phyloP scores from a whole-genome alignment of 495 filamentous ascomycete genomes.

The Penicillium pancosmium region DNA sequence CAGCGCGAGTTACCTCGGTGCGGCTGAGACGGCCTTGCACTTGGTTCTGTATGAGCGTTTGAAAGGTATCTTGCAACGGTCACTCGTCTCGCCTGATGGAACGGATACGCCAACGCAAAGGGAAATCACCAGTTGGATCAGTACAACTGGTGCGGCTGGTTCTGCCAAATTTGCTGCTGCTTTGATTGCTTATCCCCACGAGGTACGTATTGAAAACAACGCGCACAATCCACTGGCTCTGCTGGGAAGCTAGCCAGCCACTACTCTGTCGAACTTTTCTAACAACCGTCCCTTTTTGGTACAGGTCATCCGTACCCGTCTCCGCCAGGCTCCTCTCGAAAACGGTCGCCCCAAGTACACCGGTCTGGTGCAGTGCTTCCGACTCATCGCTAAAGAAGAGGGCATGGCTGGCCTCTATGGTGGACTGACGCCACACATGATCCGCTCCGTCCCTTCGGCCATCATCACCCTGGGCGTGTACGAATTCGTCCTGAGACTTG shows the following conservation, averaged over 20 bases:
- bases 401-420: conserved; percentile 81
- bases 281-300: background rate
- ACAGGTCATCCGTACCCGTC: conserved; percentile 75
- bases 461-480: conserved; percentile 94
- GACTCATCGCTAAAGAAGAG: conserved; percentile 80
- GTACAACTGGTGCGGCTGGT: conserved; percentile 71
- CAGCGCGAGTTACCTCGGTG: conserved; percentile 83
- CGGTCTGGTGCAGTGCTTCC: conserved; percentile 80
- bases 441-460: conserved; percentile 84
- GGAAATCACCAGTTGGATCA: conserved; percentile 38
- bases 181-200: conserved; percentile 83
- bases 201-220: conserved; percentile 52
- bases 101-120: conserved; percentile 28
- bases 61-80: conserved; percentile 63
- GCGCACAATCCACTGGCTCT: background rate
- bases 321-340: conserved; percentile 77
- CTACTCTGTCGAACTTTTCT: background rate
- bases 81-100: conserved; percentile 49
- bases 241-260: too few species aligned
- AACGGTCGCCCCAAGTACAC: conserved; percentile 79
- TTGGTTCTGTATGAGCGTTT: conserved; percentile 87
- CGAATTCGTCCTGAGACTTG: conserved; percentile 71
- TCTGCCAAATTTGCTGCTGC: conserved; percentile 80
- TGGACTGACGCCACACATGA: conserved; percentile 82
- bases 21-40: conserved; percentile 83